phyloP scores from a whole-genome alignment of 805 yeast genomes.

The Yueomyces sinensis region DNA sequence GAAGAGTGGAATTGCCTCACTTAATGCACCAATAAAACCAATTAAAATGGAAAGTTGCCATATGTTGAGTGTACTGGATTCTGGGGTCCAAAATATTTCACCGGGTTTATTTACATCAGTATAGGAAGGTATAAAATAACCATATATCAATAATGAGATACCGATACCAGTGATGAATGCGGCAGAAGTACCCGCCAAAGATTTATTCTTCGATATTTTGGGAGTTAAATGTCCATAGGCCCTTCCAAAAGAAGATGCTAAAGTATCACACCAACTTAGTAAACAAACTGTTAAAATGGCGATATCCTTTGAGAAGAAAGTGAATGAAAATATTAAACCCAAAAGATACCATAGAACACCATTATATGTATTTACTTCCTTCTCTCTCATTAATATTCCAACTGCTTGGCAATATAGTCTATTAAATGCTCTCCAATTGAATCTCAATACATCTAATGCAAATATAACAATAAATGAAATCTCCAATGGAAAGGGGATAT shows the following conservation, averaged over 20 bases:
- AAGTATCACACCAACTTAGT: constrained; percentile 94
- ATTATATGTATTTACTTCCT: constrained; percentile 58
- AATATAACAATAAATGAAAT: constrained; percentile 44
- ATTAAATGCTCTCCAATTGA: constrained; percentile 48
- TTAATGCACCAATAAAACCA: constrained; percentile 74
- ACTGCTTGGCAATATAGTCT: constrained; percentile 47
- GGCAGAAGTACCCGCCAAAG: constrained; percentile 83
- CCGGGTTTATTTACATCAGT: constrained; percentile 39
- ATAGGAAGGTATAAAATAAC: constrained; percentile 53
- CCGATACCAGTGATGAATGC: constrained; percentile 64
- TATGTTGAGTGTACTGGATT: constrained; percentile 43
- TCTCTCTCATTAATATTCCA: constrained; percentile 77
- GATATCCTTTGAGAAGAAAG: constrained; percentile 67
- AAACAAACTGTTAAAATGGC: constrained; percentile 61
- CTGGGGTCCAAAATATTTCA: constrained; percentile 53
- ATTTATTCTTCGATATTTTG: constrained; percentile 56
- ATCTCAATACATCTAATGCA: constrained; percentile 55
- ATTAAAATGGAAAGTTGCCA: constrained; percentile 41
- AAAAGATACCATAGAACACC: constrained; percentile 82
- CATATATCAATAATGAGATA: constrained; percentile 56
- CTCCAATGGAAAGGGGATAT: constrained; percentile 48
- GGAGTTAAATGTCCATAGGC: constrained; percentile 76
- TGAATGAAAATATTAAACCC: constrained; percentile 64
- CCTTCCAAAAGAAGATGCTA: constrained; percentile 91
- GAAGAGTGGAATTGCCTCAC: constrained; percentile 71